Base-by-base conservation (phyloP, 106 monocot genomes). In the Dendrobium officinale region DNA sequence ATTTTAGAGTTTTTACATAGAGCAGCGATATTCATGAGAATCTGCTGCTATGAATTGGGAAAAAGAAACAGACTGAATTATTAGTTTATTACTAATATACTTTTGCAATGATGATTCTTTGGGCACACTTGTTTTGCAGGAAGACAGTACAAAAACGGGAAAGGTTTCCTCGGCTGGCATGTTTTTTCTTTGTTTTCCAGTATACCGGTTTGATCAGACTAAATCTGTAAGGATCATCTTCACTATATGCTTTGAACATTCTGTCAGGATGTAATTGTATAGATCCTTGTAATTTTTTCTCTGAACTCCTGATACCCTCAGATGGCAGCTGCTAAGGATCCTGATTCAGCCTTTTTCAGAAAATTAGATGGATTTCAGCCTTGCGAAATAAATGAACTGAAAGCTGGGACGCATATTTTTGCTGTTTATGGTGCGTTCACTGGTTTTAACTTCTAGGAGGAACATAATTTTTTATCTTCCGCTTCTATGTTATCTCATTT, bases 341-440 rank as follows among this genome's bases (percentile, higher is more conserved):
- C 91, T 29, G 91, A 99, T 83, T 56, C 88, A 74, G 87, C 90
- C 55, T 90, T 95, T 78, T 99, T 99, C 89, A 99, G 90, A 73
- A 99, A 93, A 73, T 86, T 99, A 84, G 99, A 99, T 83, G 99
- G 95, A 42, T 99, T 95, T 85, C 95, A 91, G 85, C 91, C 95
- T 40, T 99, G 95, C 79, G 99, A 99, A 91, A 87, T 99, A 84
- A 95, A 88, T 86, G 92, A 93, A 73, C 81, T 99, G 45, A 99
- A 95, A 87, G 85, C 91, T 77, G 99, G 99, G 77, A 99, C 86
- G n/a, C 99, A 99, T 84, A 55, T 90, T 17, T 99, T 99, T 89
- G 91, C 95, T 85, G 86, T 98, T 42, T 98, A 98, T 91, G 97
- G 92, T 92, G 84, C 45, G 33, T 75, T 84, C 47, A 72, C 49